Base-by-base conservation (phyloP, 805 yeast genomes). In the Blastobotrys terrestris region DNA sequence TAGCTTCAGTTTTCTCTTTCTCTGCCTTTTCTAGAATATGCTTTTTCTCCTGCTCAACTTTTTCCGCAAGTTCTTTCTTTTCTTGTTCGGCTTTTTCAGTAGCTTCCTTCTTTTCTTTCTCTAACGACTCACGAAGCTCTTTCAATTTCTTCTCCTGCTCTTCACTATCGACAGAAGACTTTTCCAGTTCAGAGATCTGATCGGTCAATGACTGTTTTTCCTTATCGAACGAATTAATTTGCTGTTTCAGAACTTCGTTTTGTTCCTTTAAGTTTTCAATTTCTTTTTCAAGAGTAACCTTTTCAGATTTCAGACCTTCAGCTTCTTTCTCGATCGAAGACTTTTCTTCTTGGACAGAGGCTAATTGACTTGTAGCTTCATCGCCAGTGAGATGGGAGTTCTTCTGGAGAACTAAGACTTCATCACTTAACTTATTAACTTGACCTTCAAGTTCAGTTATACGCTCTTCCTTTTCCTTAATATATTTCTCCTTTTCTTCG, bases 401-500 rank as follows among this genome's bases (percentile, higher is more conserved):
- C 35, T 55, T 44, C 48, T 58, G 60, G 2, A 59, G 56, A 6
- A 58, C 63, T 2, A 57, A 52, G 6, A 54, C 49, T 44, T 64
- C 67, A 48, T 64, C 69, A 19, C 60, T 58, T 1, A 60, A 51
- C 46, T 56, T 58, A 22, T 63, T 62, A 50, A 55, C 56, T 48
- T 67, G 67, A 16, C 50, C 60, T 19, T 70, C 70, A 40, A 66
- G 66, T n/a, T 66, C 64, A 39, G 60, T 61, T 19, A 60, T 58
- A n/a, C 64, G 58, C 44, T 51, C 60, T 50, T 58, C 59, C 47
- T 59, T 64, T 4, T 46, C 54, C 13, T 48, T 56, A 40, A 22
- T 8, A 16, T 16, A 18, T 14, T 40, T 26, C 6, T 42, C 22
- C 11, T 15, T n/a, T 18, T 19, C 20, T 20, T 43, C 35, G 6